Evolutionary conservation across 371 early-diverging fungal genomes (phyloP), one percentile per base, ranked within the genome.

Genomic region (Mortierella sp.): DNA sequence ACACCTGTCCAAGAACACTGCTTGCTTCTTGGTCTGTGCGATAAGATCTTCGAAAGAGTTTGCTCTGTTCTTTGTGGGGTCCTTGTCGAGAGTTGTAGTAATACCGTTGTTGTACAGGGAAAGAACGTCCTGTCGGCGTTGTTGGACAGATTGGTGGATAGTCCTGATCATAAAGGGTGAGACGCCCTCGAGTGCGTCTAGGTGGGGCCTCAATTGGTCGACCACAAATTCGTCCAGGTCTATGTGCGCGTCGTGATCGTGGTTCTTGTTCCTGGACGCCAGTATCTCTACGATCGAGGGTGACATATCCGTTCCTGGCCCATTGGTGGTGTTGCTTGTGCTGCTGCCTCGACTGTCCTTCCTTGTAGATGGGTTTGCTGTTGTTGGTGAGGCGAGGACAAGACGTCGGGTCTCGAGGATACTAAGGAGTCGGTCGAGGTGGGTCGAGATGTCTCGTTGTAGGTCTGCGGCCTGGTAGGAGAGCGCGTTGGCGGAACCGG

Each of bases 371-470:
- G 22, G 34, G 22, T 1, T 31, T 29, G 13, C 10, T 8, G 24
- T 22, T 40, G 13, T 29, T 14, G 24, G 8, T 53, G 69, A 26
- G 11, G 64, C 64, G 39, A 64, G 1, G 9, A 40, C 8, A 4
- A 76, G 73, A 16, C 77, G 61, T 10, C 77, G 71, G 5, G 65
- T 37, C 31, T 81, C 82, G 22, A 81, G 44, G 22, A 71, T 66
- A 22, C 71, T 77, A 44, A 81, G 63, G 45, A 81, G 74, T 29
- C 64, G 74, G 53, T 81, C 82, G 48, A 81, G 53, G 50, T 77
- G 77, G 13, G 34, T 22, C 13, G 78, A 74, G 19, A 74, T 61
- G 31, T 77, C 74, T 19, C 68, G 58, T 29, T 81, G 82, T 6
- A 77, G 68, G 37, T 70, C 71, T 11, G 70, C 76, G 4, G 40